Evolutionary conservation across 805 yeast species (phyloP).

Genomic region (Saccharomycopsis babjevae): DNA sequence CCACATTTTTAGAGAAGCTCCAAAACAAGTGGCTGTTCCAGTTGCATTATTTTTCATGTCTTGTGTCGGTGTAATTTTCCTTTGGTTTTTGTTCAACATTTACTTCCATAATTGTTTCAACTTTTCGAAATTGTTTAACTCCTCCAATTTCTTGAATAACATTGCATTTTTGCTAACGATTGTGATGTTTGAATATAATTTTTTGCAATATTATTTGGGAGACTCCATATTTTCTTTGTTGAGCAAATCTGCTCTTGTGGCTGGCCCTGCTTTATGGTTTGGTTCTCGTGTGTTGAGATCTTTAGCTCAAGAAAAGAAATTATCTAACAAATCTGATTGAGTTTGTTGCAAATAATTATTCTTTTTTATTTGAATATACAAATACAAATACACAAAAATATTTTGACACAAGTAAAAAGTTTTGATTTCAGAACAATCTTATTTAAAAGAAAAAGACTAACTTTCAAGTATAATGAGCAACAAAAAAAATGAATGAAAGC

Average conservation of each 20-base stretch:
- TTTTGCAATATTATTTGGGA: constrained; percentile 48
- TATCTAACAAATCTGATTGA: background rate
- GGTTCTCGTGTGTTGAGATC: constrained; percentile 60
- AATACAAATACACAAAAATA: background rate
- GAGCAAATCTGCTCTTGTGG: constrained; percentile 36
- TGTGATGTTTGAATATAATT: constrained; percentile 40
- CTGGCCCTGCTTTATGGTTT: constrained; percentile 43
- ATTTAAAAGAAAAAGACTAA: too few relatives aligned
- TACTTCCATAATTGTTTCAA: constrained; percentile 9
- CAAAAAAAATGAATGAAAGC: too few relatives aligned
- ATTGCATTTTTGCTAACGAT: constrained; percentile 40
- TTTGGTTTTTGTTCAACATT: constrained; percentile 10
- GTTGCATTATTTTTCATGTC: constrained; percentile 12
- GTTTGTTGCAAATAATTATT: background rate
- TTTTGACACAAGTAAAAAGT: background rate
- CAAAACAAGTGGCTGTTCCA: constrained; percentile 13
- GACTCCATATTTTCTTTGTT: constrained; percentile 53
- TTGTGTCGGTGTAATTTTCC: constrained; percentile 2
- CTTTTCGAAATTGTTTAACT: constrained; percentile 10
- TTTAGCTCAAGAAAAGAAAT: constrained; percentile 21
- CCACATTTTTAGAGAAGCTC: constrained; percentile 13
- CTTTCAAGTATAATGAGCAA: too few relatives aligned
- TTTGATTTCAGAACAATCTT: background rate
- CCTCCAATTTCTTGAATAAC: constrained; percentile 21
- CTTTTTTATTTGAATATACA: background rate